These are phyloP conservation scores for Sabuloglossum arenarium DNA, from an alignment of 495 filamentous ascomycete genomes.

Conservation along the genomic window DNA sequence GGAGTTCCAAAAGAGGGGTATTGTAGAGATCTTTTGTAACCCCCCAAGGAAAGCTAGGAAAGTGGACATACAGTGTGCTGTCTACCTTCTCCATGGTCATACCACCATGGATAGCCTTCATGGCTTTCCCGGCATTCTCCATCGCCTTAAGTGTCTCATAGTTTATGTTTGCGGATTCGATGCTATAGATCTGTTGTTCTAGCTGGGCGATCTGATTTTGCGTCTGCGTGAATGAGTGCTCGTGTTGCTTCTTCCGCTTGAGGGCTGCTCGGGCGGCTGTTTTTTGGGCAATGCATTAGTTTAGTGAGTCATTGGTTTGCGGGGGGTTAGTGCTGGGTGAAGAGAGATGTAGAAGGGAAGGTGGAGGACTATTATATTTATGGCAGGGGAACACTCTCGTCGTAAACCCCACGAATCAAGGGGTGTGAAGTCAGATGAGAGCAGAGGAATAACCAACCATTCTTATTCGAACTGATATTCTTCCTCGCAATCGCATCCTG, in stretches of 20 bases:
- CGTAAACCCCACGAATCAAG: not conserved
- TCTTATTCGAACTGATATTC: slow-evolving; percentile 77
- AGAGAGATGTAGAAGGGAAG: not conserved
- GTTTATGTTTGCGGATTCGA: slow-evolving; percentile 98
- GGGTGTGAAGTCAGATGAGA: not conserved
- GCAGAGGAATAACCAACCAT: slow-evolving; percentile 28
- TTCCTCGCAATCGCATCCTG: slow-evolving; percentile 86
- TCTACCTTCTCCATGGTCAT: slow-evolving; percentile 88
- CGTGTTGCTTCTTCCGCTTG: slow-evolving; percentile 81
- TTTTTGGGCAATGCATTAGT: slow-evolving; percentile 5
- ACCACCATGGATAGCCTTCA: slow-evolving; percentile 78
- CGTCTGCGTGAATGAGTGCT: slow-evolving; percentile 79
- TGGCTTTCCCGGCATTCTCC: slow-evolving; percentile 70
- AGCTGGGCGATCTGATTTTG: slow-evolving; percentile 72
- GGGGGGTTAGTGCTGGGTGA: not conserved
- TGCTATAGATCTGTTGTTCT: slow-evolving; percentile 88
- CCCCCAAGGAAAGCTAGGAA: too few species aligned
- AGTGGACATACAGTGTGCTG: slow-evolving; percentile 61
- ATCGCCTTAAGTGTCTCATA: slow-evolving; percentile 87
- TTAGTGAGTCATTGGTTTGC: not conserved
- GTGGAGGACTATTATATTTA: not conserved
- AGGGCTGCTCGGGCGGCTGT: slow-evolving; percentile 81
- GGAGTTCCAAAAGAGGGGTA: too few species aligned
- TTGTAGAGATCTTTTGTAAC: too few species aligned
- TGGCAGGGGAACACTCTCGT: not conserved